Conservation (phyloP, 2,329 filamentous ascomycete genomes). For the Penicillium sp. region DNA sequence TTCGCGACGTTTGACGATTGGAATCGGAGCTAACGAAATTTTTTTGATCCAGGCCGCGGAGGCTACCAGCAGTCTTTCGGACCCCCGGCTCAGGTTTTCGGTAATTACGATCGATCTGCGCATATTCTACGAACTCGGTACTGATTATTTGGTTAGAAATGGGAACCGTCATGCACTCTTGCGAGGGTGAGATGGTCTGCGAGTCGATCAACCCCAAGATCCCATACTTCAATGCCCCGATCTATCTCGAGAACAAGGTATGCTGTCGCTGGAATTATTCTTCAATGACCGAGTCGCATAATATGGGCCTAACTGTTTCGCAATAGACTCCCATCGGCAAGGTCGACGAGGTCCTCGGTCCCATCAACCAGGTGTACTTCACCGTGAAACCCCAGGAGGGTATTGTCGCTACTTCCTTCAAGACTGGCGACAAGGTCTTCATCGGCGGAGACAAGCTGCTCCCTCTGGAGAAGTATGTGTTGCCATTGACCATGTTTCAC, state of each 20-base stretch:
- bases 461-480: slow-evolving; percentile 72
- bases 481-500: neutral
- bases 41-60: slow-evolving; percentile 55
- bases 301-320: slow-evolving; percentile 16
- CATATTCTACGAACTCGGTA: slow-evolving; percentile 8
- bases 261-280: slow-evolving; percentile 11
- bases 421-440: slow-evolving; percentile 95
- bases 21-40: slow-evolving; percentile 33
- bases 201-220: slow-evolving; percentile 92
- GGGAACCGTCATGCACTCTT: slow-evolving; percentile 89
- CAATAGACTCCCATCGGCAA: slow-evolving; percentile 80
- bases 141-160: slow-evolving; percentile 63
- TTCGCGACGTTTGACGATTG: neutral
- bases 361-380: slow-evolving; percentile 97
- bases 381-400: slow-evolving; percentile 96
- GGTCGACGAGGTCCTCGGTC: slow-evolving; percentile 95
- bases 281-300: too few species aligned
- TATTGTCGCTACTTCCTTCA: slow-evolving; percentile 92
- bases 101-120: slow-evolving; percentile 36
- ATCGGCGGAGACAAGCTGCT: slow-evolving; percentile 93
- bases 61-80: slow-evolving; percentile 63
- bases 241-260: slow-evolving; percentile 98
- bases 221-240: slow-evolving; percentile 97
- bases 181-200: slow-evolving; percentile 98
- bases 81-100: slow-evolving; percentile 61